These are phyloP conservation scores for Lepidium africanum DNA, from an alignment of 345 rosid genomes.

Conservation along the genomic window DNA sequence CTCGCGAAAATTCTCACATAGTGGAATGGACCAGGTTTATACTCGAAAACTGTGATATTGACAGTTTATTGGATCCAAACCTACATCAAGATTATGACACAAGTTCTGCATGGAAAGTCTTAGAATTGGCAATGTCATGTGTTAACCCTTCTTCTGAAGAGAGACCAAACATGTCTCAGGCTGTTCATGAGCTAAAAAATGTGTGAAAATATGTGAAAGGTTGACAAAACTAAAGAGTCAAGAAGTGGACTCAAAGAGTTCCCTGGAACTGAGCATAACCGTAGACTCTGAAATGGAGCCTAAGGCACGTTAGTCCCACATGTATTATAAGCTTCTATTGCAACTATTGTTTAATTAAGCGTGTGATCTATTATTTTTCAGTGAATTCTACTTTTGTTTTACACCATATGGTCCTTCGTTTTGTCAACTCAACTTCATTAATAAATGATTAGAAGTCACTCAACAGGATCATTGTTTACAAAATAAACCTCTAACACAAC, in stretches of 20 bases:
- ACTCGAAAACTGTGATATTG: slow-evolving; percentile 14
- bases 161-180: slow-evolving; percentile 31
- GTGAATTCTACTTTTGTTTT: too few relatives aligned
- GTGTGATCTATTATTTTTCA: too few relatives aligned
- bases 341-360: too few relatives aligned
- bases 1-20: slow-evolving; percentile 7
- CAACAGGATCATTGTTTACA: too few relatives aligned
- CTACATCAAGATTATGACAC: slow-evolving; percentile 13
- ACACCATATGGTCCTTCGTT: too few relatives aligned
- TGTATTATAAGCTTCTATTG: too few relatives aligned
- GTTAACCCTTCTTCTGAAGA: not conserved
- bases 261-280: not conserved
- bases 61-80: slow-evolving; percentile 13
- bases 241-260: not conserved
- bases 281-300: too few relatives aligned
- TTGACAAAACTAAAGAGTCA: not conserved
- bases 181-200: slow-evolving; percentile 25
- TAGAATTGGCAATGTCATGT: slow-evolving; percentile 28
- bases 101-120: slow-evolving; percentile 20
- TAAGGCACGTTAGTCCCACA: too few relatives aligned
- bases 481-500: too few relatives aligned
- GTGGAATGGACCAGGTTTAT: slow-evolving; percentile 17
- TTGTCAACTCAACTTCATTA: too few relatives aligned
- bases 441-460: too few relatives aligned
- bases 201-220: slow-evolving; percentile 13